phyloP scores from a whole-genome alignment of 257 asterid species.

The Linderniella brevidens region DNA sequence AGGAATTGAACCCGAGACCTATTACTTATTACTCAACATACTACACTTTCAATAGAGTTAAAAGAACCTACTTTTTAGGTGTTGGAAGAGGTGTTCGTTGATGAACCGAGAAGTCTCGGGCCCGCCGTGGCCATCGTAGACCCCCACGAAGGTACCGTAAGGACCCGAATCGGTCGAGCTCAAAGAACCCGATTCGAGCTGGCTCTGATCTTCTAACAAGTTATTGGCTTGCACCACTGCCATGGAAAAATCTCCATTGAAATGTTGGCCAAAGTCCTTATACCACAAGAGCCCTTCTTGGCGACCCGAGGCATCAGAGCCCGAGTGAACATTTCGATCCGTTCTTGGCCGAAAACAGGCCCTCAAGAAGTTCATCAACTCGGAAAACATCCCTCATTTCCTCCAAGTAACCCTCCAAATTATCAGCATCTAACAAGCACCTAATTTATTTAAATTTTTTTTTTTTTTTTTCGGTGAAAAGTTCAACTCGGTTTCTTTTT shows the following conservation, averaged over 20 bases:
- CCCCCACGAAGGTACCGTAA: constrained; percentile 73
- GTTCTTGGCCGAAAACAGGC: constrained; percentile 62
- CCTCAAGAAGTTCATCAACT: constrained; percentile 50
- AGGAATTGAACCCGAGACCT: no score
- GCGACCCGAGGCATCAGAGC: constrained; percentile 39
- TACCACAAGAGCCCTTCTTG: constrained; percentile 74
- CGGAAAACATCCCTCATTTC: constrained; percentile 73
- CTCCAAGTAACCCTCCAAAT: constrained; percentile 32
- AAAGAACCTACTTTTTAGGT: constrained; percentile 47
- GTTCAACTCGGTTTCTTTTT: neutral
- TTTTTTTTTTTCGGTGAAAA: neutral
- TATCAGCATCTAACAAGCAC: constrained; percentile 18
- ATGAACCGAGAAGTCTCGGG: constrained; percentile 69
- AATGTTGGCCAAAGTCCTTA: constrained; percentile 57
- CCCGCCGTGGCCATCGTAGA: constrained; percentile 89
- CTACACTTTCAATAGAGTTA: constrained; percentile 5
- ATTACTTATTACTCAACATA: neutral
- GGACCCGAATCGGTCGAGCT: constrained; percentile 42
- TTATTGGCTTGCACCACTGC: constrained; percentile 84
- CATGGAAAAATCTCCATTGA: constrained; percentile 77
- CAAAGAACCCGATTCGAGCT: constrained; percentile 64
- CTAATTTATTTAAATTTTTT: constrained; percentile 9
- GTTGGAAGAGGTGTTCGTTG: constrained; percentile 58
- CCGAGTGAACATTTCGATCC: constrained; percentile 23
- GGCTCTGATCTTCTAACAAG: constrained; percentile 80